Base-by-base conservation (phyloP, 164 flowering plant species). In the Brasenia schreberi region DNA sequence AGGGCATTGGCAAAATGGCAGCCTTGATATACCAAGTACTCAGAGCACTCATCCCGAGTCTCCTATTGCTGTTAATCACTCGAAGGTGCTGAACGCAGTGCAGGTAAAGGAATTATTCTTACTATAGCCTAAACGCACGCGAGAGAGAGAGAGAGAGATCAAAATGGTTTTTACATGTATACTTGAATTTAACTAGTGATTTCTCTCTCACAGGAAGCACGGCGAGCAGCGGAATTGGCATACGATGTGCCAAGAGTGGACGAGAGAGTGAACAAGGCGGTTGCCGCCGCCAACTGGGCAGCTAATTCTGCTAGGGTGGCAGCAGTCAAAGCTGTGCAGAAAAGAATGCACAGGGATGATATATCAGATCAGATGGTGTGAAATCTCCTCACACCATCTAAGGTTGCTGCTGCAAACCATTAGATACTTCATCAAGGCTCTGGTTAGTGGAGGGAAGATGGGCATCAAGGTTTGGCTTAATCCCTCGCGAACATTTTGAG, bases 261-360 rank as follows among this genome's bases (percentile, higher is more conserved):
- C 63, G 98, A 90, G 16, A 85, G 81, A 70, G 97, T 94, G 18
- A 84, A 81, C 81, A 86, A 82, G 79, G 89, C 88, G 0, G 89
- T 87, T 42, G 61, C 69, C 68, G 91, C 88, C 61, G 95, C 98
- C 42, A 94, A 91, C 61, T 77, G 85, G 69, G 96, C 97, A 19
- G 98, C 98, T 65, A 91, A 87, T 68, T 96, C 97, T 39, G 97
- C 96, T 19, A 81, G 97, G 79, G 97, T 94, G 64, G 96, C 97
- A 53, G 97, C 97, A 19, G 76, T 91, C 61, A 89, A 83, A 80
- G 99, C 99, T 59, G 99, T 94, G 66, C 96, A 89, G 58, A 94
- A 89, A 73, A 75, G 83, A 69, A 89, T 83, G 73, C 88, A 90
- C 62, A 89, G 88, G 33, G 84, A 83, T 61, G 63, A 61, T 61